Base-by-base conservation (phyloP, 73 alveolate genomes). In the Paramecium octaurelia region DNA sequence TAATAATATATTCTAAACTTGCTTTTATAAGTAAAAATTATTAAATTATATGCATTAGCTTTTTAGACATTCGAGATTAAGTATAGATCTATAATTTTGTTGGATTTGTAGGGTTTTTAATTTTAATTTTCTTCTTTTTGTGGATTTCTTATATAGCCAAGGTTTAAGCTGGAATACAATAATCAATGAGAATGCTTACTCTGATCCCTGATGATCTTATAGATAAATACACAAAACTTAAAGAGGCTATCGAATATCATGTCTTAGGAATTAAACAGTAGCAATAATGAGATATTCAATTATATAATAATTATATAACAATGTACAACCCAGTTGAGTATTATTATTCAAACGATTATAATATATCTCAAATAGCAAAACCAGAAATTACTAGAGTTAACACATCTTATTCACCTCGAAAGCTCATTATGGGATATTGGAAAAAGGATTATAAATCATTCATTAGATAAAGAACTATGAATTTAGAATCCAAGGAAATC, bases 151-250 rank as follows among this genome's bases (percentile, higher is more conserved):
- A 43, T 80, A 80, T 80, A 8, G 75, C 64, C 7, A 24, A 34
- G 10, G 73, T 80, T 6, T 9, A 80, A 48, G 0, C 46, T 1
- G 57, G 50, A 31, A 80, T 80, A n/a, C 38, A 48, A 23, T 44
- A 80, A 80, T 44, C 91, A 8, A 40, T 31, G 57, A 43, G 73
- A 29, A 80, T 80, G 91, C 77, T 80, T 1, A 80, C 91, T 24
- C 43, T 80, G 20, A 80, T 80, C 5, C 91, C 91, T 44, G 43
- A 80, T 21, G 87, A 73, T 5, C 21, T 73, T 6, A 73, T 73
- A 0, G 54, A 31, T 29, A 73, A 73, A 36, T 73, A 73, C 46
- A 16, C 64, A 12, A 73, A 73, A 36, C 46, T 73, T 12, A 73
- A 73, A 20, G 59, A 73, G 10, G 46, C 46, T 1, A 64, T 64